phyloP scores from a whole-genome alignment of 2,329 filamentous ascomycete genomes.

The Biscogniauxia marginata region DNA sequence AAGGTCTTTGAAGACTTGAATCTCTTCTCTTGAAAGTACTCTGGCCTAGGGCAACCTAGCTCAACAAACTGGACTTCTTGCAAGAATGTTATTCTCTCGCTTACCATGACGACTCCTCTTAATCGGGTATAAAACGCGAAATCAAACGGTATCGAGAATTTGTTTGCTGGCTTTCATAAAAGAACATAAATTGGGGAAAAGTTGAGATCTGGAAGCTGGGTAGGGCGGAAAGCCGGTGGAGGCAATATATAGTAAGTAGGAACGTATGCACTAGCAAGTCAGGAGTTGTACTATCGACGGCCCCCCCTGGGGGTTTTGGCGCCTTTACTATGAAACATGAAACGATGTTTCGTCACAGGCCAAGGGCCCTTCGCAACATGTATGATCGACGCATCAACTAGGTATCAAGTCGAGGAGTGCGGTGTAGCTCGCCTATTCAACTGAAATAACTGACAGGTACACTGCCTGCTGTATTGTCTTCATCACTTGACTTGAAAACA shows the following conservation, averaged over 20 bases:
- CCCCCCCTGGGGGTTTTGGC: not conserved
- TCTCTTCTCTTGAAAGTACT: slow-evolving; percentile 26
- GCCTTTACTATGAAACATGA: not conserved
- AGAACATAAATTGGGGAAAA: not conserved
- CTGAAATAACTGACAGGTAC: not conserved
- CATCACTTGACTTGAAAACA: no score
- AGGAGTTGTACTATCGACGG: not conserved
- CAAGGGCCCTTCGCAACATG: not conserved
- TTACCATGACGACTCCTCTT: not conserved
- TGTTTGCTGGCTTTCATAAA: not conserved
- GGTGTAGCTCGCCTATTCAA: no score
- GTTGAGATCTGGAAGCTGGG: not conserved
- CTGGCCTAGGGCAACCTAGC: slow-evolving; percentile 15
- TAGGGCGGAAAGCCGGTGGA: not conserved
- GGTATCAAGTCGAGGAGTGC: not conserved
- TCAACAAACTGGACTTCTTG: not conserved
- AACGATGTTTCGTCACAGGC: not conserved
- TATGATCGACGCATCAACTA: not conserved
- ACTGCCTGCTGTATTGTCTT: no score
- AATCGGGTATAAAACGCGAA: not conserved
- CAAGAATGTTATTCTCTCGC: not conserved
- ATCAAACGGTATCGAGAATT: not conserved
- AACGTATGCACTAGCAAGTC: not conserved
- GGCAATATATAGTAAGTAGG: not conserved
- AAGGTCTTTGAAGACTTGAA: slow-evolving; percentile 31